Conservation (phyloP, 1,284 basidiomycete genomes). For the Xerocomus amazonicus region DNA sequence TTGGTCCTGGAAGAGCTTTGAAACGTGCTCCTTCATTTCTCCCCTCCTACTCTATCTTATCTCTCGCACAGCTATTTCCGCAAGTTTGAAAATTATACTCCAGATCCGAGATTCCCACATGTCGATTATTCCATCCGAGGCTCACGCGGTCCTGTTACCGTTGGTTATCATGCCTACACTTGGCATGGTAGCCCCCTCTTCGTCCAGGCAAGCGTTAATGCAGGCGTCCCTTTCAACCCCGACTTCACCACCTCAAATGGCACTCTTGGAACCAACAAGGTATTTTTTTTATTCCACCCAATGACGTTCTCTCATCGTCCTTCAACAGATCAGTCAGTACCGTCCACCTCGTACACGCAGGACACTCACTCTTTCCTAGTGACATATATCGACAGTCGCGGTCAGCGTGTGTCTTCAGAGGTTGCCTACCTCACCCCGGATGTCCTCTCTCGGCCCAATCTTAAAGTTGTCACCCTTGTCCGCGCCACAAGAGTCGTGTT, state of each 20-base stretch:
- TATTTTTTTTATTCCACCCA: not conserved
- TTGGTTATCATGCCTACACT: conserved; percentile 30
- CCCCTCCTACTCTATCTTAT: not conserved
- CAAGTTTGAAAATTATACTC: conserved; percentile 56
- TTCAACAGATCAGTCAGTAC: conserved; percentile 38
- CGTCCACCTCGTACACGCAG: not conserved
- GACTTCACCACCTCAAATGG: conserved; percentile 33
- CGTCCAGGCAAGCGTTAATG: conserved; percentile 28
- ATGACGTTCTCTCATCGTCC: not conserved
- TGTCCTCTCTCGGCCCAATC: conserved; percentile 58
- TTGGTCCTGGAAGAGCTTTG: conserved; percentile 61
- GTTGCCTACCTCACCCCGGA: conserved; percentile 60
- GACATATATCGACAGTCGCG: conserved; percentile 55
- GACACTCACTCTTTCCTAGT: conserved; percentile 37
- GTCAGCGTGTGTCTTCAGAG: conserved; percentile 56
- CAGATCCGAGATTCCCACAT: conserved; percentile 43
- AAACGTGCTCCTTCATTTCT: conserved; percentile 32
- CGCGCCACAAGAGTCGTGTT: conserved; percentile 58
- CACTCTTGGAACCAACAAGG: conserved; percentile 32
- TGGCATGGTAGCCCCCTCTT: conserved; percentile 25
- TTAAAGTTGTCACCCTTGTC: conserved; percentile 54
- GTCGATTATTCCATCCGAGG: conserved; percentile 48
- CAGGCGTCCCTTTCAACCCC: conserved; percentile 28
- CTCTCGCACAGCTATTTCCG: conserved; percentile 47
- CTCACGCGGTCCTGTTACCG: conserved; percentile 45